Evolutionary conservation across 805 yeast species (phyloP).

Genomic region (Kodamaea nitidulidarum): DNA sequence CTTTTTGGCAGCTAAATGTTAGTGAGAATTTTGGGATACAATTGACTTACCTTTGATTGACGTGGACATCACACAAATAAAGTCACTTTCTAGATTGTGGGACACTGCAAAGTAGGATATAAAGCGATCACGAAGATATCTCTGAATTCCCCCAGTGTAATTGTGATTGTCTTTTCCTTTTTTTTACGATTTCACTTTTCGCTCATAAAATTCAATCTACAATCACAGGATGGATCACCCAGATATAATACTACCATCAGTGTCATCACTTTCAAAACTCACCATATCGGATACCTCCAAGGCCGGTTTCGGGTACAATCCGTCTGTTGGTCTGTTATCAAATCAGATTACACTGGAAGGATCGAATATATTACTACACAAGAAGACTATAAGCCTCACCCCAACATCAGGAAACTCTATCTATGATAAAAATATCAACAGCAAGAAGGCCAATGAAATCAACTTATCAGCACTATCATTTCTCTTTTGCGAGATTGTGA

Average conservation of each 20-base stretch:
- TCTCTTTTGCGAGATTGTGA: slow-evolving; percentile 66
- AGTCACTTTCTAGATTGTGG: no score
- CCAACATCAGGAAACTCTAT: slow-evolving; percentile 42
- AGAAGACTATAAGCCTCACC: slow-evolving; percentile 27
- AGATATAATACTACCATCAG: slow-evolving; percentile 30
- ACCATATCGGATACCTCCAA: slow-evolving; percentile 25
- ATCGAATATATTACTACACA: slow-evolving; percentile 32
- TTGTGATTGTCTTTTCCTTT: no score
- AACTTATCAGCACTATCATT: slow-evolving; percentile 64
- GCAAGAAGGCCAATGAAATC: slow-evolving; percentile 63
- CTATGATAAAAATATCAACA: slow-evolving; percentile 62
- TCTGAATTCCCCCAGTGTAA: neutral
- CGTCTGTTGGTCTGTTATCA: slow-evolving; percentile 39
- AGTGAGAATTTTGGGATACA: no score
- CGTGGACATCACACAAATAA: no score
- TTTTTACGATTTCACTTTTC: no score
- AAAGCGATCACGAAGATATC: no score
- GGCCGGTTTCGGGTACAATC: slow-evolving; percentile 42
- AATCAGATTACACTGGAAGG: slow-evolving; percentile 37
- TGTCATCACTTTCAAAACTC: slow-evolving; percentile 25
- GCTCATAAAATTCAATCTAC: no score
- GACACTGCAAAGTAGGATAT: no score
- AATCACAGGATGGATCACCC: slow-evolving; percentile 12
- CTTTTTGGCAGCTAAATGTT: neutral
- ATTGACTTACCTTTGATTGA: no score